Percentiles rank a stretch among this genome's conserved stretches.
Evolutionary conservation across 768 basidiomycete species (phyloP).

Genomic region (Russula olivacea): DNA sequence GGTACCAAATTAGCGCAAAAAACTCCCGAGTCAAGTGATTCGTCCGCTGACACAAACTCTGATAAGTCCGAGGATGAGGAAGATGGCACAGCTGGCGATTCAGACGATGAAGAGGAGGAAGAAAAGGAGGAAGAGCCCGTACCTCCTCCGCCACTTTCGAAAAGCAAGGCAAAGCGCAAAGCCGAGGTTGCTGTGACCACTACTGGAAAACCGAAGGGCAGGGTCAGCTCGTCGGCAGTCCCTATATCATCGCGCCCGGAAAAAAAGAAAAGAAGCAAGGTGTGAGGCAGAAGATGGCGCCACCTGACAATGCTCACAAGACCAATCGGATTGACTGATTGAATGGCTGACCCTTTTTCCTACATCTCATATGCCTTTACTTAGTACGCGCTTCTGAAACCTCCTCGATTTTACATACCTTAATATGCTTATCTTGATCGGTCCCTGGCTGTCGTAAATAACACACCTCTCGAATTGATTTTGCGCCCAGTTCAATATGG

Average conservation of each 20-base stretch:
- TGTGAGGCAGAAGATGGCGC: constrained; percentile 31
- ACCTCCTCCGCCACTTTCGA: constrained; percentile 27
- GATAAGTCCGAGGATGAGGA: constrained; percentile 13
- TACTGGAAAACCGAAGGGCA: constrained; percentile 13
- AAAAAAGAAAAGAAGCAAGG: constrained; percentile 42
- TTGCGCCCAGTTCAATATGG: constrained; percentile 11
- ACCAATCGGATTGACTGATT: constrained; percentile 11
- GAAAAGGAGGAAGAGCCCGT: constrained; percentile 33
- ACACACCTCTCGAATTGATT: constrained; percentile 11
- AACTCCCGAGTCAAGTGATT: constrained; percentile 9
- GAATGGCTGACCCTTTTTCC: constrained; percentile 2
- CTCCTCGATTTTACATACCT: constrained; percentile 22
- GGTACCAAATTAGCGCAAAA: constrained; percentile 7
- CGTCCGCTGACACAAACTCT: constrained; percentile 17
- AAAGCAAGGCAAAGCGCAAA: constrained; percentile 27
- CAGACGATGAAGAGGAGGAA: constrained; percentile 34
- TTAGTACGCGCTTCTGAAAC: constrained; percentile 13
- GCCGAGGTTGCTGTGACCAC: constrained; percentile 9
- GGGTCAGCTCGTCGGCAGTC: constrained; percentile 6
- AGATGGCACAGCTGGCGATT: constrained; percentile 21
- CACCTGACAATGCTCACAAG: constrained; percentile 19
- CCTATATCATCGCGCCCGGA: constrained; percentile 28
- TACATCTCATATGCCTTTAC: neutral
- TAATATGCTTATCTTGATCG: constrained; percentile 25
- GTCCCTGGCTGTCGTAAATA: constrained; percentile 12